Evolutionary conservation across 2,329 filamentous ascomycete species (phyloP), one percentile per base, ranked within the genome.

Genomic region (Hypoxylon sp.): DNA sequence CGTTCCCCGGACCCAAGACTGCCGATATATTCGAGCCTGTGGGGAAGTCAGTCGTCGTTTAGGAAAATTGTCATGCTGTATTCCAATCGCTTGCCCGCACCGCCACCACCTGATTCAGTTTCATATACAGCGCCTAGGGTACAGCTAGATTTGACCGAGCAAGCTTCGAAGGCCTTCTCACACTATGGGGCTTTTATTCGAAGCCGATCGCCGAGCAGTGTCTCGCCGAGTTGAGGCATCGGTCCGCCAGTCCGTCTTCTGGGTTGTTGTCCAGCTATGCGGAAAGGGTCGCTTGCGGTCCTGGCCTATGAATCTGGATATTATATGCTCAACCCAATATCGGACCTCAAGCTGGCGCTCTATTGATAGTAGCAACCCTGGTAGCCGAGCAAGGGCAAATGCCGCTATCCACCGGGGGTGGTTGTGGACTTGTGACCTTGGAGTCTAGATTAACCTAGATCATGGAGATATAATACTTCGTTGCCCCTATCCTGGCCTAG

Each of bases 1-100:
- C 59, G 3, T 71, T 63, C 67, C 69, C 67, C 64, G 62, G 64
- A 70, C 64, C 59, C 64, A 57, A 52, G 49, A 30, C 46, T 60
- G 42, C 59, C 64, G 61, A 61, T 33, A 57, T 54, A 58, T 50
- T 55, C 20, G 24, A 57, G 42, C 18, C 36, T 42, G 54, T 61
- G 64, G 55, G 67, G 54, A 54, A 56, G 16, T 28, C 12, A 24
- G 38, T 18, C 45, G 18, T 44, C 32, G 28, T 18, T 45, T 54
- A 30, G 30, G 4, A 44, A 32, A 53, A 40, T 22, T 49, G 49
- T 60, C 44, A 33, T 16, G 16, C 8, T 38, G 22, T 22, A 45
- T 58, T 59, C 63, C 61, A 62, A 67, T 68, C 55, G 49, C n/a
- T 50, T 64, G 36, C 30, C 38, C 44, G 22, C 12, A 51, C 45